Evolutionary conservation across 306 rosid genomes (phyloP).

Genomic region (Prinsepia uniflora): DNA sequence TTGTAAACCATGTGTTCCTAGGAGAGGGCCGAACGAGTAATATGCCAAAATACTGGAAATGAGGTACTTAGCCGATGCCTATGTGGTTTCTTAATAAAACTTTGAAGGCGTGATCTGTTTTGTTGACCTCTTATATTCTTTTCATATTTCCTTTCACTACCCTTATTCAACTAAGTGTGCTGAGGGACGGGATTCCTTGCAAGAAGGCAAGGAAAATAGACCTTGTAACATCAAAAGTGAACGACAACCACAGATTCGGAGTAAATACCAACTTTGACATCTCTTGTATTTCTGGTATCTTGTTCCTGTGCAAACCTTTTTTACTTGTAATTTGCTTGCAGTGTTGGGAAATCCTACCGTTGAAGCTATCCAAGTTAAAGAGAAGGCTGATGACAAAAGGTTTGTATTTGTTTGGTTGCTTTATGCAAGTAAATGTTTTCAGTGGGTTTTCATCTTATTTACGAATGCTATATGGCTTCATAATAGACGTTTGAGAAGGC

Average conservation of each 20-base stretch:
- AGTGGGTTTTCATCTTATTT: conserved; percentile 14
- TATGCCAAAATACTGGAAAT: conserved; percentile 26
- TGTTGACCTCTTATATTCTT: conserved; percentile 11
- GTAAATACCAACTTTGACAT: conserved; percentile 37
- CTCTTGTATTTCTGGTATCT: conserved; percentile 1
- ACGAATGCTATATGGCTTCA: conserved; percentile 19
- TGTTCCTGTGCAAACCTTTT: conserved; percentile 16
- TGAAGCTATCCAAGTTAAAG: conserved; percentile 27
- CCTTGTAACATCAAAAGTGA: conserved; percentile 35
- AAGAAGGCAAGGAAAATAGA: conserved; percentile 22
- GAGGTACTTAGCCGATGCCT: conserved; percentile 32
- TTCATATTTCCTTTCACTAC: conserved; percentile 15
- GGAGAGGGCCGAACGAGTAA: conserved; percentile 35
- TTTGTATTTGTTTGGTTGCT: conserved; percentile 32
- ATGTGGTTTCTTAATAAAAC: conserved; percentile 7
- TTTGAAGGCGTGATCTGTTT: conserved; percentile 14
- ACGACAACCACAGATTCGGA: conserved; percentile 41
- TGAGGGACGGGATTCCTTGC: conserved; percentile 36
- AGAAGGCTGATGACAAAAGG: conserved; percentile 47
- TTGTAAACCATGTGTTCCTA: conserved; percentile 15
- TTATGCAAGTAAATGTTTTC: conserved; percentile 18
- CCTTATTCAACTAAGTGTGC: conserved; percentile 28
- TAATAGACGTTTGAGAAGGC: conserved; percentile 53
- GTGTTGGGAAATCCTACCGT: conserved; percentile 42
- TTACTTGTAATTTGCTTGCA: conserved; percentile 38